Conservation (phyloP, 192 early-diverging fungal genomes). For the Coemansia sp. region DNA sequence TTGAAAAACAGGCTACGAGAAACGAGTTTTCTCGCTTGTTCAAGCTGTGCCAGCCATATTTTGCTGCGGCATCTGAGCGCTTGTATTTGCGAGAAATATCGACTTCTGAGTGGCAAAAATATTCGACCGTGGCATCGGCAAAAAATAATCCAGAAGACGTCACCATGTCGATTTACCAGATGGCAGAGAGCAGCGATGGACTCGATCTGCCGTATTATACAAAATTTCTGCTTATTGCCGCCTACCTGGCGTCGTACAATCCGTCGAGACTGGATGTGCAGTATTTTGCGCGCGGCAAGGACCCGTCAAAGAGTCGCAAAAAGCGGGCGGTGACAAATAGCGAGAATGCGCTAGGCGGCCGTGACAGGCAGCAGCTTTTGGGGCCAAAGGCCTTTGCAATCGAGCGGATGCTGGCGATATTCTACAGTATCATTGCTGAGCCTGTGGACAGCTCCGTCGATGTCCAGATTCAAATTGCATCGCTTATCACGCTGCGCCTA, state of each 20-base stretch:
- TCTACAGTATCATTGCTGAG: constrained; percentile 83
- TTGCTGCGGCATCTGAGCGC: constrained; percentile 80
- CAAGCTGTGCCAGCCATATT: constrained; percentile 73
- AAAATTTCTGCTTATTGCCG: constrained; percentile 86
- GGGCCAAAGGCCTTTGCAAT: constrained; percentile 92
- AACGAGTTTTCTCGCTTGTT: constrained; percentile 76
- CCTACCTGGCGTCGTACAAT: constrained; percentile 93
- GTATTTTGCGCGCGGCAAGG: constrained; percentile 74
- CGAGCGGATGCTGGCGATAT: constrained; percentile 97
- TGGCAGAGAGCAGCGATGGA: constrained; percentile 49
- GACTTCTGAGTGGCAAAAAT: constrained; percentile 73
- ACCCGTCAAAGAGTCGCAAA: constrained; percentile 28
- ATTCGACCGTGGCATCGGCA: constrained; percentile 38
- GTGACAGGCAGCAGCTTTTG: constrained; percentile 79
- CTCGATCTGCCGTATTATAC: constrained; percentile 86
- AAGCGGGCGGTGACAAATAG: constrained; percentile 37
- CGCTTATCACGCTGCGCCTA: constrained; percentile 77
- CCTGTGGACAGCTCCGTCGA: constrained; percentile 74
- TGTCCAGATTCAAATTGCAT: constrained; percentile 71
- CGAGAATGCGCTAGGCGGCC: constrained; percentile 52
- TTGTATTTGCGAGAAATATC: constrained; percentile 93
- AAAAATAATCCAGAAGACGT: constrained; percentile 50
- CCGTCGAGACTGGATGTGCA: constrained; percentile 81
- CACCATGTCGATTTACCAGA: constrained; percentile 44
- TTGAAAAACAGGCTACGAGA: constrained; percentile 64